Percentiles rank a stretch among this genome's conserved stretches.
Evolutionary conservation across 176 grass and related monocot genomes (phyloP).

Genomic region (Oryza coarctata): DNA sequence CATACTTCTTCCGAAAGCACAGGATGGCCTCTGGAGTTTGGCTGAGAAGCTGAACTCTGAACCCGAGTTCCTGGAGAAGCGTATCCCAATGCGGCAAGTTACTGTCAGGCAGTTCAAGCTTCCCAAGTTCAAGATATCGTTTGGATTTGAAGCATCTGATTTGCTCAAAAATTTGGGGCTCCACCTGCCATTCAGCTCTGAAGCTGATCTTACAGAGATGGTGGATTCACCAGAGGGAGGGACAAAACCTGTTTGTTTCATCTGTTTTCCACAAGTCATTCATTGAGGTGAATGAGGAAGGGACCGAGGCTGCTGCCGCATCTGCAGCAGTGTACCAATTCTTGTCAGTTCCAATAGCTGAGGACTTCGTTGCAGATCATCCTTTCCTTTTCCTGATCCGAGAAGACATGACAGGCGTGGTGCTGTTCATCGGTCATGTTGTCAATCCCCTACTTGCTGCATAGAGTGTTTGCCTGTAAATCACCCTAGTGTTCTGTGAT

Average conservation of each 20-base stretch:
- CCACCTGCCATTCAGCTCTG: conserved; percentile 43
- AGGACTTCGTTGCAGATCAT: conserved; percentile 57
- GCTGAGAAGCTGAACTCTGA: conserved; percentile 51
- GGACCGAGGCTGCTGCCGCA: conserved; percentile 66
- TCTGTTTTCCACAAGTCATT: conserved; percentile 70
- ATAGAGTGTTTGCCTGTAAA: conserved; percentile 25
- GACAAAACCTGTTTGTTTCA: conserved; percentile 44
- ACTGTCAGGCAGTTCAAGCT: conserved; percentile 58
- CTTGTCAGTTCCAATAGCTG: background rate
- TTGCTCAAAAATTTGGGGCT: conserved; percentile 62
- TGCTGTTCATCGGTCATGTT: conserved; percentile 53
- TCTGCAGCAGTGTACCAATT: conserved; percentile 41
- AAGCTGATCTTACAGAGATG: conserved; percentile 60
- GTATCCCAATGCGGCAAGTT: conserved; percentile 48
- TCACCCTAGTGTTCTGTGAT: background rate
- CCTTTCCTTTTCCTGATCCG: conserved; percentile 58
- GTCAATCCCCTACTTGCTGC: conserved; percentile 42
- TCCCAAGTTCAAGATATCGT: conserved; percentile 83
- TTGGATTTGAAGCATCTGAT: conserved; percentile 55
- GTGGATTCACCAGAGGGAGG: conserved; percentile 41
- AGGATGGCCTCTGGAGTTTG: conserved; percentile 61
- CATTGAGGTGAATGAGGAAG: conserved; percentile 81
- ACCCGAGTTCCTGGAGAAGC: conserved; percentile 55
- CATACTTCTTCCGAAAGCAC: conserved; percentile 65
- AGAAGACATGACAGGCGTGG: conserved; percentile 55